Evolutionary conservation across 2,329 filamentous ascomycete species (phyloP), one percentile per base, ranked within the genome.

Genomic region (Xylaria sp.): DNA sequence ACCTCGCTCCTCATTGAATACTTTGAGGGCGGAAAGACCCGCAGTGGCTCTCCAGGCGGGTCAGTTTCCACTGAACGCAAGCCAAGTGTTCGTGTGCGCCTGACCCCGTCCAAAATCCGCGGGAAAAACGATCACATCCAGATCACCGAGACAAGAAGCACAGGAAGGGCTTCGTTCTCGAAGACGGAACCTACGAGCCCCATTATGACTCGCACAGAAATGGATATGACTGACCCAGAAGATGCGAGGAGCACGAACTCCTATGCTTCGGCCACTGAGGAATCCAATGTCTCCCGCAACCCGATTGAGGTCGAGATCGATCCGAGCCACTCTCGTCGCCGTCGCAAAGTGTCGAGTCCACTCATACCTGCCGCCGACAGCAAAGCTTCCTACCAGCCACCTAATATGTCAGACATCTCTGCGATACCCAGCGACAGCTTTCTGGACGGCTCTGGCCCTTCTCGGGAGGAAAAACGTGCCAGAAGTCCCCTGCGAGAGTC

Each of bases 1-100:
- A 96, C 92, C 37, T 95, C 91, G 52, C 80, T 97, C 62, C 80
- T 97, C 66, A 97, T 97, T 67, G 92, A 97, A 75, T 96, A 96
- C 74, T 97, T 95, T 68, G 92, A 96, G 75, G 90, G 86, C 63
- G 85, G 87, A 59, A 92, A 90, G 71, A 55, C 64, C 40, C 68
- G 69, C 50, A 74, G 79, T 52, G 77, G 78, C 60, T 70, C 74
- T n/a, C 71, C 74, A 39, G 76, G 82, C 52, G 79, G 79, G 64
- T 78, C 79, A 64, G 55, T 59, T 73, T 60, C 77, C 75, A 64
- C 76, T 78, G 82, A 85, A 64, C 87, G 89, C 65, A 87, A 89
- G 64, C 92, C 92, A 11, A 96, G 91, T 70, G 91, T 97, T 49
- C 84, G 83, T 68, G 80, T 89, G 73, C 83, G 85, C 74, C 82